Base-by-base conservation (phyloP, 2,329 filamentous ascomycete species). In the Paracamarosporium sp. region DNA sequence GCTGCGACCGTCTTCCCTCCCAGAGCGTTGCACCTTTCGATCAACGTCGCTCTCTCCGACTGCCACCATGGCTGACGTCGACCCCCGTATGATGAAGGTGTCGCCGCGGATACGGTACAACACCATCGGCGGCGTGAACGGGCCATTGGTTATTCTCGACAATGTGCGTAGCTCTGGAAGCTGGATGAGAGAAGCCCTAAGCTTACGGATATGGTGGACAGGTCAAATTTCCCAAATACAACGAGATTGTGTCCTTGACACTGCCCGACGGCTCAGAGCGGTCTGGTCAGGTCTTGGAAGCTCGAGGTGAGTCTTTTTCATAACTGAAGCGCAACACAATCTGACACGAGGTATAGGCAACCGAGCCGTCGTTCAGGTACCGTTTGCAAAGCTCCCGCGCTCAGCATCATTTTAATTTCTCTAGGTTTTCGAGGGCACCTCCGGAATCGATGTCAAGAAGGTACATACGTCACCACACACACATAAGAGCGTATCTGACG, bases 381-480 rank as follows among this genome's bases (percentile, higher is more conserved):
- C 40, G 28, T 48, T 40, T 35, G 50, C 7, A 15, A n/a, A n/a
- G 58, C 27, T 20, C 13, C 40, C n/a, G 12, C 41, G 36, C 50
- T 33, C 20, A 31, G 12, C 46, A 38, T 22, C 27, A 43, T 61
- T 61, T 69, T 76, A 61, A 76, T 58, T n/a, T 55, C 57, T 48
- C 63, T 81, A 96, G 90, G 93, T 98, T 69, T 99, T 99, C 78
- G 95, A 99, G 82, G 95, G 95, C 70, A 99, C 95, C 63, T 82
- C 93, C 45, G 95, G 95, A 76, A 95, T 99, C 78, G 95, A 99
- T 86, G 95, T 99, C 66, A 97, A 98, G 86, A 99, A 88, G 91
- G 93, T 80, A 68, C 55, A 65, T 61, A 57, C 59, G 40, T 33
- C 54, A 53, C 45, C 38, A 43, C 36, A 27, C 31, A 44, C 8